Conservation (phyloP, 2,329 filamentous ascomycete species). For the Plectosphaerella sp. region DNA sequence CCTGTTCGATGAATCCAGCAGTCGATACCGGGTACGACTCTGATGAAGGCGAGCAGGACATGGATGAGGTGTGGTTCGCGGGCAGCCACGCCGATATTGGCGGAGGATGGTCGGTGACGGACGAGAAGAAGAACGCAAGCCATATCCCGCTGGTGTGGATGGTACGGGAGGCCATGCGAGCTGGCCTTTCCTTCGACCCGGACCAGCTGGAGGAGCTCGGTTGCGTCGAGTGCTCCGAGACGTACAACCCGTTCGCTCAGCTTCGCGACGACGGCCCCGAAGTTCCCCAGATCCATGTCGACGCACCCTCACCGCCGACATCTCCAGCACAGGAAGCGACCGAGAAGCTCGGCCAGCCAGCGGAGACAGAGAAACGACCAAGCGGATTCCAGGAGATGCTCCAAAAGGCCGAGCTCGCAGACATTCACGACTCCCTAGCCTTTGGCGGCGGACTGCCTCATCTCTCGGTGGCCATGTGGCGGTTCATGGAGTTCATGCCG, state of each 20-base stretch:
- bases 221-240: conserved; percentile 38
- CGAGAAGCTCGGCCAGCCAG: conserved; percentile 1
- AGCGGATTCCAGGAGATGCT: conserved; percentile 53
- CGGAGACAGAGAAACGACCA: neutral
- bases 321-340: conserved; percentile 7
- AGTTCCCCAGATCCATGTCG: conserved; percentile 26
- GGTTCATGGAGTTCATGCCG: conserved; percentile 75
- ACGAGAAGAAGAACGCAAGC: conserved; percentile 57
- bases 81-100: conserved; percentile 77
- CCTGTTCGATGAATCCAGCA: conserved; percentile 5
- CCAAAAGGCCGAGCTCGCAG: conserved; percentile 47
- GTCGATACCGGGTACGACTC: conserved; percentile 34
- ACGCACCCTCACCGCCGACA: conserved; percentile 9
- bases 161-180: conserved; percentile 53
- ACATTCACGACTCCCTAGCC: conserved; percentile 67
- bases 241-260: neutral
- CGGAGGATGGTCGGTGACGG: conserved; percentile 64
- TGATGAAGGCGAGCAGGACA: conserved; percentile 58
- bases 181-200: conserved; percentile 67
- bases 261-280: conserved; percentile 1
- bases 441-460: conserved; percentile 55
- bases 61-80: conserved; percentile 77
- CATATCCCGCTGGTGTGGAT: conserved; percentile 69
- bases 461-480: conserved; percentile 63
- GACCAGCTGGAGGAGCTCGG: conserved; percentile 64